Conservation (phyloP, 352 stramenopile genomes). For the Globisporangium megalacanthum region DNA sequence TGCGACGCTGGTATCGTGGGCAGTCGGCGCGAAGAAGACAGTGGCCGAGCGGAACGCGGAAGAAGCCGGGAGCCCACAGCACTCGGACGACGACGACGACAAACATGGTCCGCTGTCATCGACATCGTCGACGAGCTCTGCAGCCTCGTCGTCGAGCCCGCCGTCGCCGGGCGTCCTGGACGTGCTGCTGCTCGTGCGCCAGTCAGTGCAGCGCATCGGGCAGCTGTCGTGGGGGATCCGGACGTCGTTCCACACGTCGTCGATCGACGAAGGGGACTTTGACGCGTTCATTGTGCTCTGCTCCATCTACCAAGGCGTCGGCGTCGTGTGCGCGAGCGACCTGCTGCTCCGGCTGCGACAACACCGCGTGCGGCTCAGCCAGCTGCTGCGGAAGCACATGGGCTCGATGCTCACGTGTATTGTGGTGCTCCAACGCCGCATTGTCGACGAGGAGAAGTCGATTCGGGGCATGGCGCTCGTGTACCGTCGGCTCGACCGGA, state of each 20-base stretch:
- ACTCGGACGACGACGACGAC: constrained; percentile 65
- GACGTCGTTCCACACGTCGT: constrained; percentile 80
- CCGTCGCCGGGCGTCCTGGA: constrained; percentile 65
- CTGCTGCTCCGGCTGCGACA: constrained; percentile 67
- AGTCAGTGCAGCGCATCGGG: constrained; percentile 82
- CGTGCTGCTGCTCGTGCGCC: constrained; percentile 70
- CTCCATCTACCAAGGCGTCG: constrained; percentile 73
- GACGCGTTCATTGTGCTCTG: constrained; percentile 82
- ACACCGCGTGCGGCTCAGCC: constrained; percentile 58
- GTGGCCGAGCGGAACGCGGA: constrained; percentile 11
- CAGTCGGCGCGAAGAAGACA: constrained; percentile 42
- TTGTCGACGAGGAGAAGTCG: constrained; percentile 74
- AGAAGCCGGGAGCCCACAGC: constrained; percentile 42
- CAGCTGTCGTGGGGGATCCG: constrained; percentile 79
- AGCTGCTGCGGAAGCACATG: constrained; percentile 75
- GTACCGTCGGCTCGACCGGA: constrained; percentile 58
- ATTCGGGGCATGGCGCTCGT: constrained; percentile 71
- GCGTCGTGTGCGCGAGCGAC: constrained; percentile 59
- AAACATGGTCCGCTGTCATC: constrained; percentile 44
- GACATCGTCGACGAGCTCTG: constrained; percentile 46
- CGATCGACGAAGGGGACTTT: constrained; percentile 78
- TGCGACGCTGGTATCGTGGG: constrained; percentile 62
- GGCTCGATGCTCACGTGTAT: constrained; percentile 64
- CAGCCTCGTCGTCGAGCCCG: constrained; percentile 39
- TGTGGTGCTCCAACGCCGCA: constrained; percentile 64